phyloP scores from a whole-genome alignment of 495 filamentous ascomycete species.

The Sphaerosporella brunnea region DNA sequence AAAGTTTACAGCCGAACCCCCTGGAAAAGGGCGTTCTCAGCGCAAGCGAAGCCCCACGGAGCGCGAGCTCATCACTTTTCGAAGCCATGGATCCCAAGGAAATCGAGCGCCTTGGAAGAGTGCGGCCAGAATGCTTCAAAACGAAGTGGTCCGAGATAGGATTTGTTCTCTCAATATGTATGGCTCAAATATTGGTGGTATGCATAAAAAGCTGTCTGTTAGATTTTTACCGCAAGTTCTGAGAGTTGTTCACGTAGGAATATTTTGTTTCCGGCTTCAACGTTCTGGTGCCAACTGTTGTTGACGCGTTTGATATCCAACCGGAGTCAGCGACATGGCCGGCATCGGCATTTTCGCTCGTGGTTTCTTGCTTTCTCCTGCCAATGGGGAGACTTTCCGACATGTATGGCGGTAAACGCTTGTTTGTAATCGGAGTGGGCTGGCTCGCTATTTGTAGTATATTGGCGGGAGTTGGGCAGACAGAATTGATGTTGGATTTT shows the following conservation, averaged over 20 bases:
- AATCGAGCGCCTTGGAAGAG: slow-evolving; percentile 51
- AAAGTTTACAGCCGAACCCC: not conserved
- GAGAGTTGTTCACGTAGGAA: slow-evolving; percentile 33
- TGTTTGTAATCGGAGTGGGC: slow-evolving; percentile 48
- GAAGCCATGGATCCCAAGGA: slow-evolving; percentile 20
- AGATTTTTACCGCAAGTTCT: too few species aligned
- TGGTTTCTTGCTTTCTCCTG: slow-evolving; percentile 55
- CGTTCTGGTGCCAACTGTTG: slow-evolving; percentile 54
- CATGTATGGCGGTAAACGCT: slow-evolving; percentile 55
- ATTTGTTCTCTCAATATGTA: slow-evolving; percentile 54
- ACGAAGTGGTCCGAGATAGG: slow-evolving; percentile 43
- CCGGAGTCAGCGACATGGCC: slow-evolving; percentile 55
- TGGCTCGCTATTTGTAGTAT: slow-evolving; percentile 63
- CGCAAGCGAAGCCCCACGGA: not conserved
- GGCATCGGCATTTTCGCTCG: slow-evolving; percentile 57
- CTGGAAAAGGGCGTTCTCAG: not conserved
- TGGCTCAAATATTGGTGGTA: slow-evolving; percentile 57
- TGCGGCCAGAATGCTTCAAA: slow-evolving; percentile 49
- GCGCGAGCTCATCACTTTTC: slow-evolving; percentile 1
- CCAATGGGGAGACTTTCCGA: slow-evolving; percentile 61
- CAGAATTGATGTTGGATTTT: slow-evolving; percentile 54
- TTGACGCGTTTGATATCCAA: slow-evolving; percentile 46
- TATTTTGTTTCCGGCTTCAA: slow-evolving; percentile 82
- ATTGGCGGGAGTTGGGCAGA: slow-evolving; percentile 52
- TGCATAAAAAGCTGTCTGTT: slow-evolving; percentile 22